Percentiles rank a stretch among this genome's conserved stretches.
These are phyloP conservation scores for Epichloe coenophiala DNA, from an alignment of 2,329 filamentous ascomycete species.

Conservation along the genomic window DNA sequence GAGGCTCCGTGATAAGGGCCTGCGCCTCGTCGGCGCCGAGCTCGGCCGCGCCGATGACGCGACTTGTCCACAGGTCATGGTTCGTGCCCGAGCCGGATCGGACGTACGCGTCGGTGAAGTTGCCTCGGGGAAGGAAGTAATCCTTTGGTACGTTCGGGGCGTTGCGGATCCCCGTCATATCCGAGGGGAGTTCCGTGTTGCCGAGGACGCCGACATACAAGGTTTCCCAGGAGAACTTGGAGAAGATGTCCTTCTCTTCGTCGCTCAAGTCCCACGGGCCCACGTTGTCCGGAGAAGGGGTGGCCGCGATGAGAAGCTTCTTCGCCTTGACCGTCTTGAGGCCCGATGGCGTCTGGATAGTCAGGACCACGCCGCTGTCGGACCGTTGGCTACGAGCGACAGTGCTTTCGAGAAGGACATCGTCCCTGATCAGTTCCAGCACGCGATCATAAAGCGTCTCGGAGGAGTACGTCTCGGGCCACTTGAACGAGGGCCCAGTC, in stretches of 20 bases:
- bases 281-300: conserved; percentile 13
- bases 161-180: background rate
- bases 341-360: background rate
- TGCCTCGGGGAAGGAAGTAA: background rate
- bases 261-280: conserved; percentile 14
- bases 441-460: background rate
- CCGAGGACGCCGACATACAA: conserved; percentile 12
- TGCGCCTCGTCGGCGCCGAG: background rate
- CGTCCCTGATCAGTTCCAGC: background rate
- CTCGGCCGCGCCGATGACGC: background rate
- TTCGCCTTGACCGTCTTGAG: conserved; percentile 6
- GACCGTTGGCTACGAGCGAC: background rate
- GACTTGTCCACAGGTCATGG: background rate
- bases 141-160: background rate
- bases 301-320: conserved; percentile 17
- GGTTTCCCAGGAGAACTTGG: conserved; percentile 12
- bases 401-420: background rate
- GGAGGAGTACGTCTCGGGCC: background rate
- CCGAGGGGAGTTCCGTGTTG: conserved; percentile 5
- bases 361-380: background rate
- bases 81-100: background rate
- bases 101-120: background rate
- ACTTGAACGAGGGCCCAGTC: background rate
- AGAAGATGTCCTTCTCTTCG: conserved; percentile 12
- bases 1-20: background rate